Evolutionary conservation across 2,329 filamentous ascomycete genomes (phyloP), one percentile per base, ranked within the genome.

Genomic region (Fusarium beomiforme): DNA sequence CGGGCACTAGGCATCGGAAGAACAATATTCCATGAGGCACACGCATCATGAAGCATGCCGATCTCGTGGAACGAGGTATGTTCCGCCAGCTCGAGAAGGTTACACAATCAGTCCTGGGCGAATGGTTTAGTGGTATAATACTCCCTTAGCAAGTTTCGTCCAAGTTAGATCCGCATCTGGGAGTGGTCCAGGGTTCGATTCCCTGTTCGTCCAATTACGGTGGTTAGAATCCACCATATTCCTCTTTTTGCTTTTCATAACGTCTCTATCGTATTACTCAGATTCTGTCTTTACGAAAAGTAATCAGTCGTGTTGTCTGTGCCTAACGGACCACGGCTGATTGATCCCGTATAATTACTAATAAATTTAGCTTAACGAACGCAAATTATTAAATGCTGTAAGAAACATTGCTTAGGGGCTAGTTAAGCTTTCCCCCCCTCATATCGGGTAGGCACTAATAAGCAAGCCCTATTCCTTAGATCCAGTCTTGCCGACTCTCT

Each of bases 71-170:
- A 8, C 17, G 23, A 36, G 9, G 17, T 37, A 51, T 11, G 17
- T 6, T 3, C 5, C 16, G 34, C 5, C 6, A 12, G 13, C 6
- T 5, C 0, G 0, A 2, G 4, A 6, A 14, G 2, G 13, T 26
- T 26, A 21, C 47, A 36, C 23, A 51, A 37, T 12, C 26, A 31
- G 36, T 33, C 8, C n/a, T 16, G 51, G 51, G 36, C 51, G 51
- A 54, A 54, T 54, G 51, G 36, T 54, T 54, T 54, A 54, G 50
- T 54, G 50, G 50, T 54, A 54, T 54, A 54, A 54, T 54, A 54
- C 50, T 54, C 36, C 50, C 50, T 54, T 54, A 43, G 50, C 50
- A 53, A 42, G 24, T 54, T 54, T 26, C 36, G 50, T 42, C 50
- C 50, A 23, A 50, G 29, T 14, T 23, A 31, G 36, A 42, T 42